Conservation (phyloP, 2,329 filamentous ascomycete species). For the Botryotinia globosa region DNA sequence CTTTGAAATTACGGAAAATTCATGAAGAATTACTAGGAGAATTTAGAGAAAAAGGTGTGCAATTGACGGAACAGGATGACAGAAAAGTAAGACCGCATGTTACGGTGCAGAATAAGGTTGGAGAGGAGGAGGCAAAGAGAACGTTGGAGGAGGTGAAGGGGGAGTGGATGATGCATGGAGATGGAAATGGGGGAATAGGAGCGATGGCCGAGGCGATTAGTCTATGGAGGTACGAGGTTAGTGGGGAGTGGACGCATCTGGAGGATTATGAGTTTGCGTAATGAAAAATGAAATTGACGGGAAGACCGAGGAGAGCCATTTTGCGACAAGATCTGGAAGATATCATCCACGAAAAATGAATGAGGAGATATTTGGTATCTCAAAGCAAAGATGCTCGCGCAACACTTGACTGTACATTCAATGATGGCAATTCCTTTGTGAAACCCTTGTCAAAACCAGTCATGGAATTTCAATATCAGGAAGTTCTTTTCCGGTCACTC, state of each 20-base stretch:
- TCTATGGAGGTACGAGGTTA: slow-evolving; percentile 23
- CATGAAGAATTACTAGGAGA: not conserved
- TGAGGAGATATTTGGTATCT: not conserved
- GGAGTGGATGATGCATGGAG: not conserved
- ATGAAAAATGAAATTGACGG: not conserved
- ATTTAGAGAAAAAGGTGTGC: not conserved
- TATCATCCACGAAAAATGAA: not conserved
- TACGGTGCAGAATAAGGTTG: slow-evolving; percentile 22
- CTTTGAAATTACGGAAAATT: not conserved
- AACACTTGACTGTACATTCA: not conserved
- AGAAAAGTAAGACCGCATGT: slow-evolving; percentile 17
- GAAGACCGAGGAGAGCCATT: not conserved
- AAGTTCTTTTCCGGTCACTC: not conserved
- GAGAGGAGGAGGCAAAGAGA: slow-evolving; percentile 12
- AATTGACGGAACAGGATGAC: slow-evolving; percentile 20
- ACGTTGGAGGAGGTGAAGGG: slow-evolving; percentile 9
- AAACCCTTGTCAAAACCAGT: not conserved
- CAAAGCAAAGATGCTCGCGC: not conserved
- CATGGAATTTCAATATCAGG: not conserved
- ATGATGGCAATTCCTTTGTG: not conserved
- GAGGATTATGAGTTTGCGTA: slow-evolving; percentile 16
- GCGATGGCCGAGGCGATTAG: slow-evolving; percentile 16
- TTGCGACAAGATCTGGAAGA: not conserved
- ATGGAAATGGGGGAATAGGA: not conserved
- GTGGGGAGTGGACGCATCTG: slow-evolving; percentile 20